Conservation (phyloP, 2,329 filamentous ascomycete genomes). For the Exophiala phaeomuriformis region DNA sequence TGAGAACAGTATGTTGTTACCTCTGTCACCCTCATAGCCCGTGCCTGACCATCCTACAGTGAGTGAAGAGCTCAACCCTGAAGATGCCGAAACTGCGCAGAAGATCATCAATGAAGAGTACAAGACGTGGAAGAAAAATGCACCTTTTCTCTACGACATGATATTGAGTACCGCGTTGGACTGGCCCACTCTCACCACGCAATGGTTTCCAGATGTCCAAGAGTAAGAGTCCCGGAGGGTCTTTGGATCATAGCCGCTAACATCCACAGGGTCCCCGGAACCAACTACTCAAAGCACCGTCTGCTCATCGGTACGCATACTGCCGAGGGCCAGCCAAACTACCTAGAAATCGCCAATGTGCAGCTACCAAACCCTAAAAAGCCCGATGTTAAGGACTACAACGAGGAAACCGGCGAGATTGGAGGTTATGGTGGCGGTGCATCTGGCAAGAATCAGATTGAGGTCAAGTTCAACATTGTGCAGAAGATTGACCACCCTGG, state of each 20-base stretch:
- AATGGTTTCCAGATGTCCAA: conserved; percentile 96
- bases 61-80: conserved; percentile 71
- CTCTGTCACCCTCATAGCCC: conserved; percentile 1
- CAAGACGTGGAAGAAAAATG: conserved; percentile 99
- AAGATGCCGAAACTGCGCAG: conserved; percentile 45
- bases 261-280: conserved; percentile 59
- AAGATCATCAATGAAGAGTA: conserved; percentile 59
- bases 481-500: conserved; percentile 95
- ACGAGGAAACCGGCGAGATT: conserved; percentile 86
- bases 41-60: conserved; percentile 18
- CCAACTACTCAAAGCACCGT: conserved; percentile 80
- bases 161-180: conserved; percentile 90
- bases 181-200: conserved; percentile 94
- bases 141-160: conserved; percentile 96
- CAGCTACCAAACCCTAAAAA: conserved; percentile 72
- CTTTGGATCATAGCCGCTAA: conserved; percentile 10
- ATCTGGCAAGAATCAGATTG: conserved; percentile 58
- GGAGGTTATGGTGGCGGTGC: conserved; percentile 76
- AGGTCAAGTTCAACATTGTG: conserved; percentile 80
- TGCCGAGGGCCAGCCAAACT: conserved; percentile 75
- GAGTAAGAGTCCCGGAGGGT: conserved; percentile 45
- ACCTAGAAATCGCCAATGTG: conserved; percentile 88
- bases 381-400: conserved; percentile 75
- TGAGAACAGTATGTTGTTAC: conserved; percentile 24
- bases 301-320: conserved; percentile 93